These are phyloP conservation scores for Penicillium steckii DNA, from an alignment of 495 filamentous ascomycete species.

Conservation along the genomic window DNA sequence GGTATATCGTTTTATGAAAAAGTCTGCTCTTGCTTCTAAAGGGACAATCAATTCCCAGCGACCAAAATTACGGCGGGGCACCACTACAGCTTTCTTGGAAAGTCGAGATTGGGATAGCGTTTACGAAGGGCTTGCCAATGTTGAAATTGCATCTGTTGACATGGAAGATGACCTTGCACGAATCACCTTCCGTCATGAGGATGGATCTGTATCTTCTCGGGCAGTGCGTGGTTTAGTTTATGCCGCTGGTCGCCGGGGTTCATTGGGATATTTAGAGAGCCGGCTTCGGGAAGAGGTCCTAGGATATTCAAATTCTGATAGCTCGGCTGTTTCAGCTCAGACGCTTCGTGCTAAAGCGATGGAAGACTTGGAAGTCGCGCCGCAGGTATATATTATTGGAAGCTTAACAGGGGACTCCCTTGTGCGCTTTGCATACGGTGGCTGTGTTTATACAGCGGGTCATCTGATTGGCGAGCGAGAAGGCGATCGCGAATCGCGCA, in stretches of 20 bases:
- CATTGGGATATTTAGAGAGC: conserved; percentile 52
- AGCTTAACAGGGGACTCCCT: conserved; percentile 66
- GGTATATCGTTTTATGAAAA: conserved; percentile 64
- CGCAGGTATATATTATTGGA: conserved; percentile 58
- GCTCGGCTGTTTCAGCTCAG: conserved; percentile 49
- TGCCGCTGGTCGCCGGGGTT: conserved; percentile 60
- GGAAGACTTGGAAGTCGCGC: conserved; percentile 53
- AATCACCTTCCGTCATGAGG: conserved; percentile 46
- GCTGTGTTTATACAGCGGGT: conserved; percentile 58
- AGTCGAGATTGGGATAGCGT: conserved; percentile 47
- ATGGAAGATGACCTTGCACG: conserved; percentile 29
- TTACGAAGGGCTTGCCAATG: conserved; percentile 62
- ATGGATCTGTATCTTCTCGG: conserved; percentile 46
- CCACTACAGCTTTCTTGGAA: conserved; percentile 46
- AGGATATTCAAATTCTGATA: conserved; percentile 19
- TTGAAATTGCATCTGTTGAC: conserved; percentile 46
- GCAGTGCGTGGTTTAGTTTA: conserved; percentile 54
- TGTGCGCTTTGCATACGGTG: conserved; percentile 62
- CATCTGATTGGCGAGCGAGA: conserved; percentile 42
- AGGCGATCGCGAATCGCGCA: conserved; percentile 12
- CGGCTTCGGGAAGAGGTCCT: conserved; percentile 52
- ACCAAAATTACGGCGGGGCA: conserved; percentile 29
- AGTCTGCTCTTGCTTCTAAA: conserved; percentile 36
- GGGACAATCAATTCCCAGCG: conserved; percentile 15
- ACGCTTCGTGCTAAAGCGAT: conserved; percentile 56